Percentiles rank a stretch among this genome's conserved stretches.
These are phyloP conservation scores for Peronospora farinosa DNA, from an alignment of 352 stramenopile species.

Conservation along the genomic window DNA sequence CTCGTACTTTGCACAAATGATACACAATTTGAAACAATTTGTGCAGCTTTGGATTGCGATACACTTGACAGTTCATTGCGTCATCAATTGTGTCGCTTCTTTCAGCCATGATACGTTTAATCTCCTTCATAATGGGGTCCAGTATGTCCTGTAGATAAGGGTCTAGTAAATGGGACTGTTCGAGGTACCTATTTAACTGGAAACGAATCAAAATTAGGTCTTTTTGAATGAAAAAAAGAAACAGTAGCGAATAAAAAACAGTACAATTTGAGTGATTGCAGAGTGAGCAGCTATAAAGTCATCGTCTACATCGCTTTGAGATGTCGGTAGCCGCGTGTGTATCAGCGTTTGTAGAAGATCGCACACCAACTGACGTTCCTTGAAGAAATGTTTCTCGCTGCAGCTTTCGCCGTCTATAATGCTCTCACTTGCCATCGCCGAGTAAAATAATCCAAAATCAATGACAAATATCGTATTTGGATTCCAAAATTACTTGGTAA, in stretches of 20 bases:
- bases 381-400: constrained; percentile 59
- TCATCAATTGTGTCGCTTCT: constrained; percentile 19
- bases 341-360: constrained; percentile 39
- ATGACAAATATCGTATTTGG: no score
- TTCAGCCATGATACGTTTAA: constrained; percentile 49
- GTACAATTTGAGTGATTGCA: constrained; percentile 46
- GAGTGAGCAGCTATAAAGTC: constrained; percentile 37
- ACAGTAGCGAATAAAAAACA: neutral
- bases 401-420: constrained; percentile 33
- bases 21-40: constrained; percentile 91
- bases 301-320: constrained; percentile 42
- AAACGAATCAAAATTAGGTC: constrained; percentile 1
- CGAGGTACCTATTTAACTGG: constrained; percentile 84
- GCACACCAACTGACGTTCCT: constrained; percentile 45
- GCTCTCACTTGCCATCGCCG: neutral
- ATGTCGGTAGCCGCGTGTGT: constrained; percentile 17
- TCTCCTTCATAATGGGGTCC: constrained; percentile 51
- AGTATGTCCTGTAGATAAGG: constrained; percentile 75
- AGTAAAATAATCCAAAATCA: no score
- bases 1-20: constrained; percentile 93
- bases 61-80: constrained; percentile 66
- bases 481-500: neutral
- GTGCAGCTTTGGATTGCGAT: constrained; percentile 67
- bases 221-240: neutral
- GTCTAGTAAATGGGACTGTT: constrained; percentile 88